Evolutionary conservation across 495 filamentous ascomycete genomes (phyloP).

Genomic region (Xylaria acuta): DNA sequence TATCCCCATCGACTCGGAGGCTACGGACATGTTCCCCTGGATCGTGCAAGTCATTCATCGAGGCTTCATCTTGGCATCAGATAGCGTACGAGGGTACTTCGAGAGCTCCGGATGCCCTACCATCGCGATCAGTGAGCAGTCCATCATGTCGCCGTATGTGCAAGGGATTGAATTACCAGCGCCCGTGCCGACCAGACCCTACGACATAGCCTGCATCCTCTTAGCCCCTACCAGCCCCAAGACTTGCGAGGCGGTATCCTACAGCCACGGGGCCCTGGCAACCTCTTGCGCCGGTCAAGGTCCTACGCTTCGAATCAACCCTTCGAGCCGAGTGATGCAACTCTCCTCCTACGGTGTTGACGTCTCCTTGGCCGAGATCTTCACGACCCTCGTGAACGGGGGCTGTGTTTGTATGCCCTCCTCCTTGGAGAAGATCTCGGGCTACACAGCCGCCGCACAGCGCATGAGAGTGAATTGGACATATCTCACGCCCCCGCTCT

Average conservation of each 20-base stretch:
- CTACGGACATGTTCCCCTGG: slow-evolving; percentile 48
- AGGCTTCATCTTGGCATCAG: slow-evolving; percentile 48
- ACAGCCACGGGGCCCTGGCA: slow-evolving; percentile 53
- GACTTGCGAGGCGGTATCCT: slow-evolving; percentile 47
- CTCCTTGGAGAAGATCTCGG: slow-evolving; percentile 44
- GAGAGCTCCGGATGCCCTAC: slow-evolving; percentile 44
- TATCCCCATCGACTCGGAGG: slow-evolving; percentile 50
- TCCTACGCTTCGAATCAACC: slow-evolving; percentile 53
- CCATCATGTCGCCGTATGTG: slow-evolving; percentile 42
- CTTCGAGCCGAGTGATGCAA: slow-evolving; percentile 64
- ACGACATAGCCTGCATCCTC: slow-evolving; percentile 53
- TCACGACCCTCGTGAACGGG: slow-evolving; percentile 65
- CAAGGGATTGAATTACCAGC: slow-evolving; percentile 37
- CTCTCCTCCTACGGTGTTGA: slow-evolving; percentile 75
- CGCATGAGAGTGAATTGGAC: slow-evolving; percentile 58
- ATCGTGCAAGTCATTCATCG: slow-evolving; percentile 50
- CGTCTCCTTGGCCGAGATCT: slow-evolving; percentile 68
- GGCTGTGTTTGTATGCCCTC: slow-evolving; percentile 59
- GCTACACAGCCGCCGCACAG: slow-evolving; percentile 48
- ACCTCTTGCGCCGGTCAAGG: slow-evolving; percentile 56
- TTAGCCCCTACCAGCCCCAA: slow-evolving; percentile 44
- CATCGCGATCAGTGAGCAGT: slow-evolving; percentile 43
- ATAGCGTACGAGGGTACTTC: slow-evolving; percentile 34
- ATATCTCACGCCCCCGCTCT: slow-evolving; percentile 54
- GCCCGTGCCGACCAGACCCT: slow-evolving; percentile 33